Evolutionary conservation across 1,284 basidiomycete species (phyloP).

Genomic region (Jaminaea rosea): DNA sequence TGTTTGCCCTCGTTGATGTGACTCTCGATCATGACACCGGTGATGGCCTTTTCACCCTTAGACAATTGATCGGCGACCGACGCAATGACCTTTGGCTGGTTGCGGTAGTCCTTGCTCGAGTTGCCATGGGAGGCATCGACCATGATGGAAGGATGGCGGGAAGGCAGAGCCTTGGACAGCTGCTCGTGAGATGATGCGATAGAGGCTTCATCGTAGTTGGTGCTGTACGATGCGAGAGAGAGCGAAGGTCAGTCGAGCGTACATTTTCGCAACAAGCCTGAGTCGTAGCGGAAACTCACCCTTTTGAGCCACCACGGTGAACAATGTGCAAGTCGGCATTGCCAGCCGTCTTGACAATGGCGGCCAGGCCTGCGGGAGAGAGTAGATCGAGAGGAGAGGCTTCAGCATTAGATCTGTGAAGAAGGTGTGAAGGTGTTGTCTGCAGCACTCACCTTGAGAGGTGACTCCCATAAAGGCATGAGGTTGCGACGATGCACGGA

Average conservation of each 20-base stretch:
- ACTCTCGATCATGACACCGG: slow-evolving; percentile 93
- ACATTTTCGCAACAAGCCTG: no score
- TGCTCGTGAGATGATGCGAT: slow-evolving; percentile 70
- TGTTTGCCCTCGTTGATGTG: slow-evolving; percentile 63
- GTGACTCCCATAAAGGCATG: slow-evolving; percentile 47
- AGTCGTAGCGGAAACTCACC: no score
- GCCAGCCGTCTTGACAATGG: slow-evolving; percentile 89
- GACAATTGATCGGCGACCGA: slow-evolving; percentile 69
- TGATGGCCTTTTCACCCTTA: slow-evolving; percentile 69
- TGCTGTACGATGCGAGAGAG: no score
- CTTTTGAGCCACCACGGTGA: slow-evolving; percentile 43
- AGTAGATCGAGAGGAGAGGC: no score
- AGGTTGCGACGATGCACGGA: slow-evolving; percentile 36
- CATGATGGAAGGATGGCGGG: slow-evolving; percentile 41
- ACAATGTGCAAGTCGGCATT: slow-evolving; percentile 53
- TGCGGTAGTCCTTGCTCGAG: slow-evolving; percentile 46
- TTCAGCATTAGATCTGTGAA: no score
- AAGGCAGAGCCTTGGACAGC: slow-evolving; percentile 50
- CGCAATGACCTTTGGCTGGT: slow-evolving; percentile 55
- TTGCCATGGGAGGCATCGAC: slow-evolving; percentile 47
- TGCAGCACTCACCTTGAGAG: no score
- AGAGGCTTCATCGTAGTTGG: slow-evolving; percentile 58
- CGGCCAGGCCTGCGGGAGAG: no score
- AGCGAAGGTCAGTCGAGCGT: no score
- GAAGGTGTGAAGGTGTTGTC: no score